Evolutionary conservation across 208 protist genomes (phyloP), one percentile per base, ranked within the genome.

Genomic region (Leishmania major): DNA sequence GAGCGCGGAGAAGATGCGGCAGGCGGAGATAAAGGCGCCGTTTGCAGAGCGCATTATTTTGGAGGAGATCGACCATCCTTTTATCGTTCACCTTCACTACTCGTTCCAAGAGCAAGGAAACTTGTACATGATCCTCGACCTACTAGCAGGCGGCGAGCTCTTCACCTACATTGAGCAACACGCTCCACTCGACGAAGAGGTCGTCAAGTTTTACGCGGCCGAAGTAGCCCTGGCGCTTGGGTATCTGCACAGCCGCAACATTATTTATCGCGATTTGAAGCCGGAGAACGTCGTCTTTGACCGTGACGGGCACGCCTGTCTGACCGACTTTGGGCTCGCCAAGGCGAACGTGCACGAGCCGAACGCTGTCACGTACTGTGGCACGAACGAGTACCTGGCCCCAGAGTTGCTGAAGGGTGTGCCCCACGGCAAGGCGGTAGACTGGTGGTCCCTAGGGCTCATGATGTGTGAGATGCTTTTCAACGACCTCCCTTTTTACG

Each of bases 371-470:
- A 98, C 95, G 43, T 97, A 97, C 84, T 98, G 95, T 67, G 96
- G 96, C 31, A 98, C 95, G 19, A 90, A 96, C 62, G 92, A 97
- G 83, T 98, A 98, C 87, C 87, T 98, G 45, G 94, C 98, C 22
- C 97, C 98, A 8, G 97, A 99, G 91, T 92, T 99, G 79, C 85
- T 99, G 25, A 83, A 94, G 70, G 93, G 94, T 37, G 86, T 92
- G 28, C 91, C 92, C 1, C 94, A 99, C 83, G 97, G 97, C 69
- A 96, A 96, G 75, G 96, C 96, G 28, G 97, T 99, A 35, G 99
- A 99, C 87, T 99, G 98, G 98, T 99, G 99, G 98, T 96, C 95
- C 25, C 90, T 99, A n/a, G 99, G 99, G 40, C 97, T 99, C 60
- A 84, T 99, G 59, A 80, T 99, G 35, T 99, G 98, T 83, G 98